Conservation (phyloP, 495 filamentous ascomycete genomes). For the Aspergillus bridgeri region DNA sequence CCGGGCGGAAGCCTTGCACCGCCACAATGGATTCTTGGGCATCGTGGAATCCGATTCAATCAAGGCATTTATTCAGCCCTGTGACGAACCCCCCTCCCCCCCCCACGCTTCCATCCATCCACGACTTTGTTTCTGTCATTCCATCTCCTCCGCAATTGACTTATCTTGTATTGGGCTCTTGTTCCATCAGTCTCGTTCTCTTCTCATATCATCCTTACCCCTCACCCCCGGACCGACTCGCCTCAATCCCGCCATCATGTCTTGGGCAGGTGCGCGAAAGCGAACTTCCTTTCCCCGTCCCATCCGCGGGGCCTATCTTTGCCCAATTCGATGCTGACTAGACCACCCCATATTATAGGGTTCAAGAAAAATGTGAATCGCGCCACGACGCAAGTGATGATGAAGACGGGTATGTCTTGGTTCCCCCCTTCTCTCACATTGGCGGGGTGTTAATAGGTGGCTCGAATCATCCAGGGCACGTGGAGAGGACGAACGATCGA, state of each 20-base stretch:
- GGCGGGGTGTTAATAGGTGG: conserved; percentile 14
- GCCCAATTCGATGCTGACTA: conserved; percentile 4
- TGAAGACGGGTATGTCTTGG: conserved; percentile 77
- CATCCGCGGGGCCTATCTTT: not conserved
- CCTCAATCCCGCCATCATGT: conserved; percentile 45
- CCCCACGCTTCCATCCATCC: not conserved
- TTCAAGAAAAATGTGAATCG: conserved; percentile 99
- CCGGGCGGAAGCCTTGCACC: not conserved
- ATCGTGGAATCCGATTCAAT: not conserved
- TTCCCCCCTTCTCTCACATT: conserved; percentile 7
- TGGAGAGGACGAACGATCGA: conserved; percentile 95
- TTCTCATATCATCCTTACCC: not conserved
- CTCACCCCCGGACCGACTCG: not conserved
- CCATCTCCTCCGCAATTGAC: not conserved
- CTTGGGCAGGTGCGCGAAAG: conserved; percentile 56
- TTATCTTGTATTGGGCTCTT: not conserved
- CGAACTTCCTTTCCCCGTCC: not conserved
- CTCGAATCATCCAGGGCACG: conserved; percentile 63
- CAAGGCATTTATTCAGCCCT: not conserved
- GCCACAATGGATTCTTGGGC: not conserved
- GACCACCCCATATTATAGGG: conserved; percentile 46
- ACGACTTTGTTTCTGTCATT: not conserved
- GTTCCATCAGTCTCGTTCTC: not conserved
- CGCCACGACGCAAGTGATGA: conserved; percentile 99
- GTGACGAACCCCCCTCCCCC: not conserved